Evolutionary conservation across 1,284 basidiomycete species (phyloP).

Genomic region (Schizophyllum amplum): DNA sequence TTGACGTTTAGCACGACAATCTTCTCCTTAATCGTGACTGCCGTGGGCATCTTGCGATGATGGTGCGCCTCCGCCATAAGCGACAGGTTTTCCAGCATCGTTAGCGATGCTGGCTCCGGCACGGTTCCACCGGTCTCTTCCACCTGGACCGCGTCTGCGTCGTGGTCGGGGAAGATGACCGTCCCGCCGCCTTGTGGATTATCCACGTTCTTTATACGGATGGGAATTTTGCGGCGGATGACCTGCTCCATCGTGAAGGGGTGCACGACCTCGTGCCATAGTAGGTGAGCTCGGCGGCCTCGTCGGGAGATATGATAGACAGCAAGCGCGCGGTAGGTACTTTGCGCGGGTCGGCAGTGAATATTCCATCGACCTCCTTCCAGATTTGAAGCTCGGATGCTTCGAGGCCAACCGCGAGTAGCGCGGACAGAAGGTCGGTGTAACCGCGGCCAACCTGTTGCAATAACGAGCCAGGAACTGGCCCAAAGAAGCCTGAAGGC

Average conservation of each 20-base stretch:
- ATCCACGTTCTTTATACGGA: slow-evolving; percentile 97
- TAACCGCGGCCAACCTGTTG: slow-evolving; percentile 94
- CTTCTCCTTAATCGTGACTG: slow-evolving; percentile 96
- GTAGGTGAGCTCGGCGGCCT: slow-evolving; percentile 97
- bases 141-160: slow-evolving; percentile 30
- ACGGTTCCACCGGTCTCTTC: slow-evolving; percentile 15
- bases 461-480: slow-evolving; percentile 90
- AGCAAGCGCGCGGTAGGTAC: slow-evolving; percentile 92
- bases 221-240: slow-evolving; percentile 88
- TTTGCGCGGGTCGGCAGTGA: slow-evolving; percentile 98
- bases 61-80: slow-evolving; percentile 17
- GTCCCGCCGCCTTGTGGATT: slow-evolving; percentile 88
- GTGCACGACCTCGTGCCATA: slow-evolving; percentile 98
- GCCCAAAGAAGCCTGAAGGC: slow-evolving; percentile 82
- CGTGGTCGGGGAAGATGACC: slow-evolving; percentile 85
- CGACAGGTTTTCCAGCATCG: slow-evolving; percentile 9
- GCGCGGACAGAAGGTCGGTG: slow-evolving; percentile 89
- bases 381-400: slow-evolving; percentile 96
- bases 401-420: slow-evolving; percentile 85
- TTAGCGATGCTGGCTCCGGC: slow-evolving; percentile 15
- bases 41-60: slow-evolving; percentile 72
- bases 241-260: slow-evolving; percentile 99
- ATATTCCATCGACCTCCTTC: slow-evolving; percentile 99
- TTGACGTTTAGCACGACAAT: slow-evolving; percentile 94
- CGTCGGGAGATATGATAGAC: slow-evolving; percentile 92